Evolutionary conservation across 75 land plant species (phyloP), one percentile per base, ranked within the genome.

Genomic region (Picea sitchensis): DNA sequence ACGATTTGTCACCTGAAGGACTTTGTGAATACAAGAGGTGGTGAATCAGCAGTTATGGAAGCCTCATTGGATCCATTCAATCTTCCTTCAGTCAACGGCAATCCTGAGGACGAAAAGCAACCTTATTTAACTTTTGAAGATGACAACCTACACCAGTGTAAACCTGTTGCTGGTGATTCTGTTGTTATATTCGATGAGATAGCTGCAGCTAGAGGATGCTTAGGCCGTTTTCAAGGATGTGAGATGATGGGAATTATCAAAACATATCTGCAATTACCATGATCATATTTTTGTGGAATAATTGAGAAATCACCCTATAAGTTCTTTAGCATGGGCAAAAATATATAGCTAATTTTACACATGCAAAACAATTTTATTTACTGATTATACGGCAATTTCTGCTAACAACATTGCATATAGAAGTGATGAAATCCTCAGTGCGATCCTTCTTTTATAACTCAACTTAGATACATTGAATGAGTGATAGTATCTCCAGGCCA

Each of bases 211-310:
- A 85, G 87, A 65, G 99, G 99, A 0, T 95, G 98, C 64, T 90
- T 97, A 78, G 99, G 99, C 21, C 87, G 99, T 18, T 97, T 97
- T 81, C 84, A 88, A 30, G 99, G 98, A 23, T 84, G 94, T 59
- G 99, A 97, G 81, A 97, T 97, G 98, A 93, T 97, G 96, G 90
- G 90, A 38, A 84, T 97, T 14, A 91, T 97, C 80, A 93, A 90
- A 79, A 81, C 75, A 61, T 92, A 81, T 62, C 67, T 94, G 60
- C 82, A 88, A 51, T 72, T 80, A n/a, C 44, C 23, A 8, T 71
- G 73, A 71, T n/a, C 20, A 38, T 44, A 3, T 41, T 71, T 44
- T 71, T 44, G 13, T n/a, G 51, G 47, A 18, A 41, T 47, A 44
- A 71, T 38, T 41, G 73, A 44, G 14, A 71, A 32, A n/a, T 41